Conservation (phyloP, 495 filamentous ascomycete genomes). For the Podospora conica region DNA sequence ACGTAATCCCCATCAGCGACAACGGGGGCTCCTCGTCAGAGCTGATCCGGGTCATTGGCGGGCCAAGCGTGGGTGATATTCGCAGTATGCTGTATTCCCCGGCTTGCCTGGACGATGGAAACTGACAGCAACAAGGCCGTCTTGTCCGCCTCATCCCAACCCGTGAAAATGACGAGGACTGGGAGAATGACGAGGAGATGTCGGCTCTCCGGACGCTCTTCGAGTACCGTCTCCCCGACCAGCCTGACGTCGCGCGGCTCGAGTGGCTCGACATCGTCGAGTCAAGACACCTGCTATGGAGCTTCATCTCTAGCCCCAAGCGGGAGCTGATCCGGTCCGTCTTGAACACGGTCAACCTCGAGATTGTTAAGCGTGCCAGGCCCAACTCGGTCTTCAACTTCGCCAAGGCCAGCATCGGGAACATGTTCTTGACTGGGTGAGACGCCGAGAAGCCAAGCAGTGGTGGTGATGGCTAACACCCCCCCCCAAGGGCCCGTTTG, state of each 20-base stretch:
- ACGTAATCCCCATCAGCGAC: slow-evolving; percentile 90
- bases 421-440: slow-evolving; percentile 77
- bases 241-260: slow-evolving; percentile 44
- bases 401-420: slow-evolving; percentile 81
- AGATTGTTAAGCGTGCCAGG: slow-evolving; percentile 80
- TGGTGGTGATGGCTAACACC: not conserved
- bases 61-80: slow-evolving; percentile 81
- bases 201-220: slow-evolving; percentile 72
- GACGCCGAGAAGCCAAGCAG: not conserved
- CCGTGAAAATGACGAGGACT: slow-evolving; percentile 27
- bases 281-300: slow-evolving; percentile 69
- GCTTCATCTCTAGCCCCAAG: slow-evolving; percentile 69
- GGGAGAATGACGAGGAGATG: slow-evolving; percentile 54
- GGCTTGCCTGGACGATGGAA: not conserved
- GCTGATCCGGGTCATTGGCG: slow-evolving; percentile 86
- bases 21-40: slow-evolving; percentile 92
- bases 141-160: slow-evolving; percentile 83
- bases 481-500: slow-evolving; percentile 52
- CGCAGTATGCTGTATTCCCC: slow-evolving; percentile 49
- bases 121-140: slow-evolving; percentile 49
- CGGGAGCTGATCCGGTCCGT: slow-evolving; percentile 87
- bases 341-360: slow-evolving; percentile 79
- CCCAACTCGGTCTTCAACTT: slow-evolving; percentile 81
- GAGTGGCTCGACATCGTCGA: slow-evolving; percentile 93
- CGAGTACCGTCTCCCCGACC: slow-evolving; percentile 70